These are phyloP conservation scores for Metschnikowia noctiluminum DNA, from an alignment of 805 yeast genomes.

Conservation along the genomic window DNA sequence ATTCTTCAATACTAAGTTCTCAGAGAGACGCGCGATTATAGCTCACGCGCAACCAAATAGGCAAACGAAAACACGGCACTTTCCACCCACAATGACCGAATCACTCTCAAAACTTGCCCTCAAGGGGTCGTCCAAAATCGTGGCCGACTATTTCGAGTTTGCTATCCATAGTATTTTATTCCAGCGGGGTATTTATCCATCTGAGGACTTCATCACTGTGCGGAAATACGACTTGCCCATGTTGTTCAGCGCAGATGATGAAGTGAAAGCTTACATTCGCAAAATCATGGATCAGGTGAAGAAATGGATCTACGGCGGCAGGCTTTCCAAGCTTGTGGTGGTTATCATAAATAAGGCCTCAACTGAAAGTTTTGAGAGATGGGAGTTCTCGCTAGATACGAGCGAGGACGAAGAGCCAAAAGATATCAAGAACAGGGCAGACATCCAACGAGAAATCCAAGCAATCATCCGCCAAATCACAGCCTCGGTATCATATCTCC, in stretches of 20 bases:
- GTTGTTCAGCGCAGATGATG: conserved; percentile 70
- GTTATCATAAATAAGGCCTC: conserved; percentile 68
- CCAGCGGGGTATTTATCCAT: conserved; percentile 87
- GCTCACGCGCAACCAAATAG: not conserved
- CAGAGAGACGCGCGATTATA: not conserved
- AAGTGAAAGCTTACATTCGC: conserved; percentile 65
- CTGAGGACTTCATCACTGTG: conserved; percentile 76
- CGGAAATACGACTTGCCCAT: conserved; percentile 77
- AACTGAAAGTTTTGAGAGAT: conserved; percentile 70
- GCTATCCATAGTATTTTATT: conserved; percentile 77
- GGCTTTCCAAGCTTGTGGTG: conserved; percentile 64
- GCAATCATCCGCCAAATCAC: conserved; percentile 85
- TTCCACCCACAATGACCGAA: conserved; percentile 10
- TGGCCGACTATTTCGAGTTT: conserved; percentile 81
- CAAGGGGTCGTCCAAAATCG: conserved; percentile 74
- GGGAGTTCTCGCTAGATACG: conserved; percentile 75
- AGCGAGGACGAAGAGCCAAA: conserved; percentile 19
- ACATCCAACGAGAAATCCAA: conserved; percentile 74
- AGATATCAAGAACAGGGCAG: conserved; percentile 35
- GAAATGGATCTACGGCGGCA: conserved; percentile 70
- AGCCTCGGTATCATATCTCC: conserved; percentile 81
- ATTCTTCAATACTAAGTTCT: no score
- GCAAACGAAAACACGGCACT: not conserved
- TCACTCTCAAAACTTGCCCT: conserved; percentile 47
- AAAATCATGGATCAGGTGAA: conserved; percentile 60